Percentiles rank a stretch among this genome's conserved stretches.
These are phyloP conservation scores for Cephalotrichum gorgonifer DNA, from an alignment of 2,329 filamentous ascomycete genomes.

Conservation along the genomic window DNA sequence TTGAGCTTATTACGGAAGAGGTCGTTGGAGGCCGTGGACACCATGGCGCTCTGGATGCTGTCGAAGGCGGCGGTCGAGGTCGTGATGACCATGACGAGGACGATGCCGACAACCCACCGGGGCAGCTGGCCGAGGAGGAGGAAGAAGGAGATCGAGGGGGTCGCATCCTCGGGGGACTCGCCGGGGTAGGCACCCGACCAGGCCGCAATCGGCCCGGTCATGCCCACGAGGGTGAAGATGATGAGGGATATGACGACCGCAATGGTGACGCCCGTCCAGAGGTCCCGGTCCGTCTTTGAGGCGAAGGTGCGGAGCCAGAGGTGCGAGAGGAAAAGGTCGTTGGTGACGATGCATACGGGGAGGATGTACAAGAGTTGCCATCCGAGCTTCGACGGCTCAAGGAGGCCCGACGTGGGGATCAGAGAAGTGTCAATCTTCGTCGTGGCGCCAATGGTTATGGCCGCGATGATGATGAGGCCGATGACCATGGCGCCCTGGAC, in stretches of 20 bases:
- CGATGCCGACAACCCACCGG: constrained; percentile 70
- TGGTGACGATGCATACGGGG: constrained; percentile 69
- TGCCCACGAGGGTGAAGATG: constrained; percentile 64
- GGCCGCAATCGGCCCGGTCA: constrained; percentile 62
- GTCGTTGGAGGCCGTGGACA: constrained; percentile 76
- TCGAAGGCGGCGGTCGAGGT: constrained; percentile 73
- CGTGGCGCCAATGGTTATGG: constrained; percentile 67
- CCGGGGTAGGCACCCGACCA: constrained; percentile 66
- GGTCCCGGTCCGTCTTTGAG: constrained; percentile 66
- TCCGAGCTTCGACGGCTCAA: constrained; percentile 60
- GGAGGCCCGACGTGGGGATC: constrained; percentile 57
- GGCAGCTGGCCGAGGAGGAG: constrained; percentile 62
- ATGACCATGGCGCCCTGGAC: constrained; percentile 73
- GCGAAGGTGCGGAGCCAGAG: constrained; percentile 82
- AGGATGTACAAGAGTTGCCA: constrained; percentile 84
- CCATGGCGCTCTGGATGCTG: constrained; percentile 72
- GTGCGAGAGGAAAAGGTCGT: constrained; percentile 77
- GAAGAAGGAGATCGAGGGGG: constrained; percentile 61
- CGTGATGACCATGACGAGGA: constrained; percentile 70
- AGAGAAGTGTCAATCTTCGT: constrained; percentile 60
- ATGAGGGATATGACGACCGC: constrained; percentile 55
- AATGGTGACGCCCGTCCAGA: constrained; percentile 63
- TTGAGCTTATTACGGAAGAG: constrained; percentile 73
- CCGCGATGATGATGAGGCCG: constrained; percentile 62
- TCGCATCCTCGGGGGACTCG: constrained; percentile 45